A percentile compares a stretch with the other conserved stretches of the same genome.
Conservation (phyloP, 2,329 filamentous ascomycete genomes). For the Alternaria conjuncta region DNA sequence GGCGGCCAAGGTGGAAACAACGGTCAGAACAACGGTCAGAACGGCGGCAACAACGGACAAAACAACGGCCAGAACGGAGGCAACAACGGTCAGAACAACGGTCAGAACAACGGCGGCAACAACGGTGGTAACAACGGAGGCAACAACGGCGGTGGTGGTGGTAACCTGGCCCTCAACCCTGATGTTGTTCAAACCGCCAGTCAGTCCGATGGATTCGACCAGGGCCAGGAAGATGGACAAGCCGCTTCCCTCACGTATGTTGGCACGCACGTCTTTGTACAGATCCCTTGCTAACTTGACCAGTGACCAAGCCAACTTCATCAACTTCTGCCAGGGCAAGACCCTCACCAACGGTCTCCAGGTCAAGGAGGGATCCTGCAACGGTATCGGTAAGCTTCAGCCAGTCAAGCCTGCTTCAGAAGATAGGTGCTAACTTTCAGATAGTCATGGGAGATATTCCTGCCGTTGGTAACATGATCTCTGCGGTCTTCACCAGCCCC, state of each 20-base stretch:
- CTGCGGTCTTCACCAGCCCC: constrained; percentile 60
- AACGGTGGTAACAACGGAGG: neutral
- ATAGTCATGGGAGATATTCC: constrained; percentile 65
- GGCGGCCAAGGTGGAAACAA: constrained; percentile 23
- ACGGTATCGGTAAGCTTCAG: constrained; percentile 55
- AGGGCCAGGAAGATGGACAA: constrained; percentile 48
- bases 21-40: constrained; percentile 13
- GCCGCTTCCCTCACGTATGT: constrained; percentile 56
- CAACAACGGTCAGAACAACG: constrained; percentile 22
- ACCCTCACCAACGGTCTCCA: constrained; percentile 63
- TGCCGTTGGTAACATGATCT: constrained; percentile 59
- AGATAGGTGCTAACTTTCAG: neutral
- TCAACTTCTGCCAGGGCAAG: constrained; percentile 65
- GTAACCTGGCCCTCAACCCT: constrained; percentile 43
- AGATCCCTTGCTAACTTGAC: constrained; percentile 4
- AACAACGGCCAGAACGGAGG: constrained; percentile 19
- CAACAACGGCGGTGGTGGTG: constrained; percentile 14
- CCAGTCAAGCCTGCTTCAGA: neutral
- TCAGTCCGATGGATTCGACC: constrained; percentile 49
- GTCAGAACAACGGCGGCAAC: constrained; percentile 15
- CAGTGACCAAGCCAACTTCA: constrained; percentile 62
- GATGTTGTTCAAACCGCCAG: constrained; percentile 54
- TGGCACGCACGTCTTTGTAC: neutral
- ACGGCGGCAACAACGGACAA: constrained; percentile 17
- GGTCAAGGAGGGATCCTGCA: constrained; percentile 60